Conservation (phyloP, 108 stramenopile genomes). For the Fistulifera solaris region DNA sequence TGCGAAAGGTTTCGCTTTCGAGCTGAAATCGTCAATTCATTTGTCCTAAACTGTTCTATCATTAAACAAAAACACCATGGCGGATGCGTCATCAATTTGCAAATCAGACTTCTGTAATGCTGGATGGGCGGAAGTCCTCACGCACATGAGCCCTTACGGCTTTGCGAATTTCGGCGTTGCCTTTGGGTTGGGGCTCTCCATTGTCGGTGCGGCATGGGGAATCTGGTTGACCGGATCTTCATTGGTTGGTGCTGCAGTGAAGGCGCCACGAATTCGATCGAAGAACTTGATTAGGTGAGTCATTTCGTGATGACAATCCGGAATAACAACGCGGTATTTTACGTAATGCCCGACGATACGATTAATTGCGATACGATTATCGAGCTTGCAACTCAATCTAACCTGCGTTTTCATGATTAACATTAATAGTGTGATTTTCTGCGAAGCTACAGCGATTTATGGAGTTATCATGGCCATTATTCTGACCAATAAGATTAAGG, state of each 20-base stretch:
- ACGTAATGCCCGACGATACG: too few relatives aligned
- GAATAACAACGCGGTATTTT: too few relatives aligned
- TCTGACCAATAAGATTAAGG: constrained; percentile 90
- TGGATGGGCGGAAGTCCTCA: constrained; percentile 96
- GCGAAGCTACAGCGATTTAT: constrained; percentile 99
- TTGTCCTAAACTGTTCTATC: too few relatives aligned
- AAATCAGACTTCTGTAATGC: constrained; percentile 64
- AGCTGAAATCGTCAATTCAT: too few relatives aligned
- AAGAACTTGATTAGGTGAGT: constrained; percentile 96
- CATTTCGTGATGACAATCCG: too few relatives aligned
- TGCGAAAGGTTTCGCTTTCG: too few relatives aligned
- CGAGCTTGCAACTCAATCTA: too few relatives aligned
- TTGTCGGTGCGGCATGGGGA: constrained; percentile 97
- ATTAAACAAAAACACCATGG: too few relatives aligned
- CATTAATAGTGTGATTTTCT: constrained; percentile 90
- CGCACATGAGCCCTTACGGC: constrained; percentile 97
- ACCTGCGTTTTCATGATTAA: too few relatives aligned
- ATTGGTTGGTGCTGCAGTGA: constrained; percentile 97
- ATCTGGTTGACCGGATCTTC: constrained; percentile 96
- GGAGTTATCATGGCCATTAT: constrained; percentile 99
- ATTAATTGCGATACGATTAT: too few relatives aligned
- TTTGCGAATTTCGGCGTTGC: constrained; percentile 96
- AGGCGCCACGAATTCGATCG: constrained; percentile 95
- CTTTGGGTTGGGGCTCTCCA: constrained; percentile 90
- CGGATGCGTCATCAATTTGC: constrained; percentile 19